Evolutionary conservation across 2,329 filamentous ascomycete species (phyloP).

Genomic region (Atkinsonella texensis): DNA sequence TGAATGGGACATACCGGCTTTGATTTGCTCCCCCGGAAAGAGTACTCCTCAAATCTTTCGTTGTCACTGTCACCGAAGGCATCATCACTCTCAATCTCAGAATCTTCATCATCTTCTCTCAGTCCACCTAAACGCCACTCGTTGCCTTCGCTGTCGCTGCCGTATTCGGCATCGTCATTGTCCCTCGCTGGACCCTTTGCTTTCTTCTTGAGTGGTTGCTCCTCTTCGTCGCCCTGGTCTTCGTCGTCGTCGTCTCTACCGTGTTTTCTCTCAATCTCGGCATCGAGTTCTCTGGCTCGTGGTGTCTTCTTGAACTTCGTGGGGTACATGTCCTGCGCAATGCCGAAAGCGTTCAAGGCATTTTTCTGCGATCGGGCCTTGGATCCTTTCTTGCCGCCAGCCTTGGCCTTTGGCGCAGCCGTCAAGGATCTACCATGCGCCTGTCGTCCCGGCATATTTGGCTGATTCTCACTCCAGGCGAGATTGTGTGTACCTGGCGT

Average conservation of each 20-base stretch:
- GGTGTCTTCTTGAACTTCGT: conserved; percentile 34
- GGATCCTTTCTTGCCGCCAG: conserved; percentile 26
- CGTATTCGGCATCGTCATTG: conserved; percentile 53
- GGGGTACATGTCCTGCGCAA: conserved; percentile 41
- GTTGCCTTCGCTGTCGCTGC: conserved; percentile 76
- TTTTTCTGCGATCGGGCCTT: conserved; percentile 37
- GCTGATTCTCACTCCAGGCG: neutral
- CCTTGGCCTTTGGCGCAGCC: conserved; percentile 23
- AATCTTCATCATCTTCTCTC: conserved; percentile 46
- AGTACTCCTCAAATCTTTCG: conserved; percentile 68
- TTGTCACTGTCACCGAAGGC: conserved; percentile 84
- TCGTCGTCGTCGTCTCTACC: conserved; percentile 31
- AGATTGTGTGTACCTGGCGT: neutral
- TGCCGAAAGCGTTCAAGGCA: conserved; percentile 45
- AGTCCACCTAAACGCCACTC: conserved; percentile 65
- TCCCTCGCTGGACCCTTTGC: conserved; percentile 30
- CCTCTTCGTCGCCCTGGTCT: conserved; percentile 32
- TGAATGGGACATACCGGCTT: conserved; percentile 14
- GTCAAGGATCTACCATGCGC: conserved; percentile 42
- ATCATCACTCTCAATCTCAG: conserved; percentile 57
- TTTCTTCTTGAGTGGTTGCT: conserved; percentile 30
- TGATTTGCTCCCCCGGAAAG: conserved; percentile 37
- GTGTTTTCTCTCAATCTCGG: conserved; percentile 32
- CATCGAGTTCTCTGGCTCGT: conserved; percentile 40
- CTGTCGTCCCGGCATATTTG: conserved; percentile 45